phyloP scores from a whole-genome alignment of 2,329 filamentous ascomycete species.

The Sporothrix variecibatus region DNA sequence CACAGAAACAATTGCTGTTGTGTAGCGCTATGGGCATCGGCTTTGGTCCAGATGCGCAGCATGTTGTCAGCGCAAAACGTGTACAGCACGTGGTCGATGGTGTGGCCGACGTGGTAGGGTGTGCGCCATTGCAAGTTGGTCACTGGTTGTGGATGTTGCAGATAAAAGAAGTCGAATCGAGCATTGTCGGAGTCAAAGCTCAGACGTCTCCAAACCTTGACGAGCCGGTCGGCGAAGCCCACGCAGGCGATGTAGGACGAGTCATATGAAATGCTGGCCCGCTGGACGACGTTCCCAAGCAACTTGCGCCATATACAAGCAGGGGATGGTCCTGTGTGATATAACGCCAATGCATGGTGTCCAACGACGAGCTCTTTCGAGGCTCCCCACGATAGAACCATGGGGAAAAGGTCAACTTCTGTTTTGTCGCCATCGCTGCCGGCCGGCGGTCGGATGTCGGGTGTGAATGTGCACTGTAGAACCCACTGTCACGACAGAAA shows the following conservation, averaged over 20 bases:
- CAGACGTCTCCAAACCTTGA: slow-evolving; percentile 90
- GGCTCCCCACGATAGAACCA: slow-evolving; percentile 78
- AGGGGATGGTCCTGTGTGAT: slow-evolving; percentile 52
- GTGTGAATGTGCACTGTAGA: slow-evolving; percentile 54
- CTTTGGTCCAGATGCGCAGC: slow-evolving; percentile 80
- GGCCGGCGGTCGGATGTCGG: slow-evolving; percentile 15
- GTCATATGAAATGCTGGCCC: slow-evolving; percentile 81
- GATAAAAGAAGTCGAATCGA: slow-evolving; percentile 86
- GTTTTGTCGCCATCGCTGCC: slow-evolving; percentile 45
- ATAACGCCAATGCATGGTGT: slow-evolving; percentile 69
- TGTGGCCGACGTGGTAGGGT: slow-evolving; percentile 74
- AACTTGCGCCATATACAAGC: slow-evolving; percentile 71
- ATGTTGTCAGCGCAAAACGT: slow-evolving; percentile 81
- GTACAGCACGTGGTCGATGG: slow-evolving; percentile 83
- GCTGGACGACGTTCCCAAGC: slow-evolving; percentile 72
- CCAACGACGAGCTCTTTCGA: slow-evolving; percentile 83
- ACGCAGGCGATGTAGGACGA: slow-evolving; percentile 83
- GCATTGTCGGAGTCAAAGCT: slow-evolving; percentile 82
- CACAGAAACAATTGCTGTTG: slow-evolving; percentile 76
- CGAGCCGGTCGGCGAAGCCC: slow-evolving; percentile 74
- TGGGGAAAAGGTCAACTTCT: slow-evolving; percentile 35
- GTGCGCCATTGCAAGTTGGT: slow-evolving; percentile 84
- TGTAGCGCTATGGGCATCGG: slow-evolving; percentile 62
- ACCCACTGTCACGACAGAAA: slow-evolving; percentile 55
- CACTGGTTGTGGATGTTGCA: slow-evolving; percentile 80